Evolutionary conservation across 2,329 filamentous ascomycete species (phyloP).

Genomic region (Colletotrichum sp.): DNA sequence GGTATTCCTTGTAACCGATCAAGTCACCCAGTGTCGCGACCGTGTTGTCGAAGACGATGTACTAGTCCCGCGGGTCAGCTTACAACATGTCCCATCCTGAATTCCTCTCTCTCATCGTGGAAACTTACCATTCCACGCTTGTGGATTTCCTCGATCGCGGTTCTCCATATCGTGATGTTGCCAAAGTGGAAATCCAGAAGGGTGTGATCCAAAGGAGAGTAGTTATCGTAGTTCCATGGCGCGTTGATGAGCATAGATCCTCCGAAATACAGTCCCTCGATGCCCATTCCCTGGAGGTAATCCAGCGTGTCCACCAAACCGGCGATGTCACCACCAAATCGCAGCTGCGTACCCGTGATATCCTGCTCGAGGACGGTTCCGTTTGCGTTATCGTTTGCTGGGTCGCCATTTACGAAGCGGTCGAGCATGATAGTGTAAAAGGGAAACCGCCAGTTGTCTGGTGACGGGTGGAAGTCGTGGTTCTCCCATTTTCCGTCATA

Average conservation of each 20-base stretch:
- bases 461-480: slow-evolving; percentile 58
- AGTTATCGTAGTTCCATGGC: slow-evolving; percentile 68
- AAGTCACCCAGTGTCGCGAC: slow-evolving; percentile 69
- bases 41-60: slow-evolving; percentile 70
- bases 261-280: slow-evolving; percentile 67
- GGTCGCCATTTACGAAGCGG: slow-evolving; percentile 68
- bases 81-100: slow-evolving; percentile 30
- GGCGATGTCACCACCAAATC: slow-evolving; percentile 66
- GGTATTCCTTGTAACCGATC: slow-evolving; percentile 64
- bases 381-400: slow-evolving; percentile 67
- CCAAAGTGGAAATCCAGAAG: slow-evolving; percentile 70
- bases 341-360: slow-evolving; percentile 63
- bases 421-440: slow-evolving; percentile 71
- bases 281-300: slow-evolving; percentile 69
- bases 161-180: slow-evolving; percentile 61
- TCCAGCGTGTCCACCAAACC: slow-evolving; percentile 67
- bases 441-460: slow-evolving; percentile 68
- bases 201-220: slow-evolving; percentile 63
- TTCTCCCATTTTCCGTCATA: slow-evolving; percentile 62
- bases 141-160: slow-evolving; percentile 64
- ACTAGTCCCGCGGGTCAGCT: slow-evolving; percentile 68
- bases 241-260: slow-evolving; percentile 67
- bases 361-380: slow-evolving; percentile 66
- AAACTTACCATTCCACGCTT: slow-evolving; percentile 53
- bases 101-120: slow-evolving; percentile 40